A percentile compares a stretch with the other conserved stretches of the same genome.
Evolutionary conservation across 1,284 basidiomycete species (phyloP).

Genomic region (Phenoliferia sp.): DNA sequence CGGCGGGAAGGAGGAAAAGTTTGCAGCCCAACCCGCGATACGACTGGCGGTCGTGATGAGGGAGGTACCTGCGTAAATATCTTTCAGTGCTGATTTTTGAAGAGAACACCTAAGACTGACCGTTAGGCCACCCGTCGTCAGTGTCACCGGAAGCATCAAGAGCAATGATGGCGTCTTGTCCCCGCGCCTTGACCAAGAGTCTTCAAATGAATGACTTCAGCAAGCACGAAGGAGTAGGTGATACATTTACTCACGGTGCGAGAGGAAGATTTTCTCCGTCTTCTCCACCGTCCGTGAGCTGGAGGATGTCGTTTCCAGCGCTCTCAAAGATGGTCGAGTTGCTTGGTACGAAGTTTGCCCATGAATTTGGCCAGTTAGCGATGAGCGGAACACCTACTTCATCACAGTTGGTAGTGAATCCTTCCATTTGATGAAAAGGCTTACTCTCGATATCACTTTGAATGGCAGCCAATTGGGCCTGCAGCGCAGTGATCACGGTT

Average conservation of each 20-base stretch:
- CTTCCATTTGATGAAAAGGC: too few relatives aligned
- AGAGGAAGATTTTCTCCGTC: constrained; percentile 26
- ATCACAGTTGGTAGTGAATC: too few relatives aligned
- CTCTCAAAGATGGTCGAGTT: too few relatives aligned
- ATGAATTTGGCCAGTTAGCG: too few relatives aligned
- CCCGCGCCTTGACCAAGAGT: constrained; percentile 58
- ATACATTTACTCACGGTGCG: not conserved
- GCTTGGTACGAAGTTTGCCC: too few relatives aligned
- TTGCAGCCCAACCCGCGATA: constrained; percentile 12
- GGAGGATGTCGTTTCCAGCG: too few relatives aligned
- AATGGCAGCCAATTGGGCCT: too few relatives aligned
- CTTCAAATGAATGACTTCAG: constrained; percentile 37
- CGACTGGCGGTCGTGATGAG: constrained; percentile 42
- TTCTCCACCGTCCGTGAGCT: too few relatives aligned
- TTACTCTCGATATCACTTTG: too few relatives aligned
- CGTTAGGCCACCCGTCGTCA: constrained; percentile 58
- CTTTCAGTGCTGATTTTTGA: constrained; percentile 55
- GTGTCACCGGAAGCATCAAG: constrained; percentile 58
- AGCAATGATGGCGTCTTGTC: constrained; percentile 63
- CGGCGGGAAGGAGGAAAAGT: constrained; percentile 50
- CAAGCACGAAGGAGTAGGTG: not conserved
- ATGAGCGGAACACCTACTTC: too few relatives aligned
- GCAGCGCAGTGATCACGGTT: too few relatives aligned
- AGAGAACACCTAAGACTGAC: not conserved
- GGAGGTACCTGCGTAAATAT: constrained; percentile 41